Evolutionary conservation across 202 grass and related monocot genomes (phyloP).

Genomic region (Digitaria exilis): DNA sequence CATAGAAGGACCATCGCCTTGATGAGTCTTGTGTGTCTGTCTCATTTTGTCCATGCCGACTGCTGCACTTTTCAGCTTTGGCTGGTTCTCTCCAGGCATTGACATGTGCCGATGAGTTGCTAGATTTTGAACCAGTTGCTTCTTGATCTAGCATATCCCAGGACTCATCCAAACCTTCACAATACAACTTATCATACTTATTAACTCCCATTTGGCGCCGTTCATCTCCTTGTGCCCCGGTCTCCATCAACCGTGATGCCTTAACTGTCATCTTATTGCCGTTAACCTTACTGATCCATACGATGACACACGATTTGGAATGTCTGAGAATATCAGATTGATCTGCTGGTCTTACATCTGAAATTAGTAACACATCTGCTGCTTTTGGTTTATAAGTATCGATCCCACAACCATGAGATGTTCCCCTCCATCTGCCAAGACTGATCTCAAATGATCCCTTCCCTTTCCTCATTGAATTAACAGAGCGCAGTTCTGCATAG

Average conservation of each 20-base stretch:
- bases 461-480: slow-evolving; percentile 46
- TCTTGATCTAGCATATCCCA: slow-evolving; percentile 55
- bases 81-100: slow-evolving; percentile 41
- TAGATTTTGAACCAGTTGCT: slow-evolving; percentile 40
- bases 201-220: slow-evolving; percentile 33
- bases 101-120: slow-evolving; percentile 36
- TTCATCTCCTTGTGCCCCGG: slow-evolving; percentile 51
- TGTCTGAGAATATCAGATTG: slow-evolving; percentile 58
- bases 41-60: slow-evolving; percentile 35
- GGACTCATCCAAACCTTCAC: slow-evolving; percentile 39
- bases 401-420: slow-evolving; percentile 22
- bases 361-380: slow-evolving; percentile 66
- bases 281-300: slow-evolving; percentile 62
- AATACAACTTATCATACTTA: slow-evolving; percentile 48
- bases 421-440: slow-evolving; percentile 50
- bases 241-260: slow-evolving; percentile 65
- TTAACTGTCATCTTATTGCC: slow-evolving; percentile 59
- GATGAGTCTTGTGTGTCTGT: slow-evolving; percentile 25
- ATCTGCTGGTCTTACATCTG: slow-evolving; percentile 57
- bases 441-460: slow-evolving; percentile 47
- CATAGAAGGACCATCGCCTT: slow-evolving; percentile 55
- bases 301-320: slow-evolving; percentile 50
- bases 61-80: slow-evolving; percentile 25
- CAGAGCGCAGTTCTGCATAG: slow-evolving; percentile 33
- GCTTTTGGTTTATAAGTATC: slow-evolving; percentile 65